These are phyloP conservation scores for Penicillium sp. DNA, from an alignment of 2,329 filamentous ascomycete genomes.

Conservation along the genomic window DNA sequence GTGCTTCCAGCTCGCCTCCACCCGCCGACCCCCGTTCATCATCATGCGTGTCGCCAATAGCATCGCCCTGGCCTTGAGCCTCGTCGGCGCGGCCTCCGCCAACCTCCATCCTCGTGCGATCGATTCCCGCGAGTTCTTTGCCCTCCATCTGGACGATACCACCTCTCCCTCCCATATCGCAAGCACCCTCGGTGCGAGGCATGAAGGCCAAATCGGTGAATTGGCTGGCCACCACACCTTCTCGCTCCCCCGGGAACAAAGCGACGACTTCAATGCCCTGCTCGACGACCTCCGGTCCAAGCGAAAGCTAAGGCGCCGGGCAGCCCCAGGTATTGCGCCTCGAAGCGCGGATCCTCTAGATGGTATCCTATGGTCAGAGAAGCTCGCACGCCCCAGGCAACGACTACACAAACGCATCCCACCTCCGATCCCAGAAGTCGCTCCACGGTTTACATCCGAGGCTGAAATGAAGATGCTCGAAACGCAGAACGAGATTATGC, in stretches of 20 bases:
- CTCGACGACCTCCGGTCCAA: constrained; percentile 59
- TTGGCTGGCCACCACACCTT: constrained; percentile 85
- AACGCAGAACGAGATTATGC: constrained; percentile 64
- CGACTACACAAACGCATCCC: constrained; percentile 64
- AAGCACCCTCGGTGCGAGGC: constrained; percentile 70
- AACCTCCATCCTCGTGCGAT: constrained; percentile 69
- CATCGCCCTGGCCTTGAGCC: constrained; percentile 53
- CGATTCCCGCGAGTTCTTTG: constrained; percentile 86
- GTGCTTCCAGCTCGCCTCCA: constrained; percentile 10
- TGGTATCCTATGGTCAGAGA: constrained; percentile 76
- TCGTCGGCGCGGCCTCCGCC: constrained; percentile 52
- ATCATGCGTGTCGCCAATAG: constrained; percentile 29
- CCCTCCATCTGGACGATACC: constrained; percentile 75
- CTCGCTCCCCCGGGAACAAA: constrained; percentile 64
- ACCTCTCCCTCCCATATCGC: constrained; percentile 71
- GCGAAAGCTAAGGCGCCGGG: constrained; percentile 64
- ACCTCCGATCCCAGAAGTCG: constrained; percentile 32
- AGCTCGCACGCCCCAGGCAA: constrained; percentile 66
- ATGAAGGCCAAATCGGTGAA: constrained; percentile 81
- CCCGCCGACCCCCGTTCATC: constrained; percentile 7
- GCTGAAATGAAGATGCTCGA: constrained; percentile 55
- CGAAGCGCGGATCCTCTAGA: constrained; percentile 63
- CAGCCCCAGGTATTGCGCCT: constrained; percentile 16
- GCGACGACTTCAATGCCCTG: constrained; percentile 58
- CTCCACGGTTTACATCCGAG: constrained; percentile 42